Conservation (phyloP, 1,284 basidiomycete genomes). For the Fomitiporia mediterranea region DNA sequence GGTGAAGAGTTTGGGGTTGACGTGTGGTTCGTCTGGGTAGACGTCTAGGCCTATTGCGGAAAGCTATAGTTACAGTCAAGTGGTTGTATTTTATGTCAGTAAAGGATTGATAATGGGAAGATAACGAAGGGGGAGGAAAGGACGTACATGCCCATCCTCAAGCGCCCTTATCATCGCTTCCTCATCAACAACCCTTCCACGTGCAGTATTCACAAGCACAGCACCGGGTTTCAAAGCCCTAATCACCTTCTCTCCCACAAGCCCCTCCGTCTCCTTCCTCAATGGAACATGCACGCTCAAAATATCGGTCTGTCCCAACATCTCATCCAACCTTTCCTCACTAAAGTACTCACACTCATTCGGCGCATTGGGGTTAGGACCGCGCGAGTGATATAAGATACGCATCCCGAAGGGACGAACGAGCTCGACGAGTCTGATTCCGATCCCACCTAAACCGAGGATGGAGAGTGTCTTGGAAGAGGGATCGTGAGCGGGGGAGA, state of each 20-base stretch:
- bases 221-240: constrained; percentile 75
- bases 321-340: constrained; percentile 56
- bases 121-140: constrained; percentile 1
- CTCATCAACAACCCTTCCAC: constrained; percentile 88
- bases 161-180: constrained; percentile 80
- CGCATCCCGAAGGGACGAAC: constrained; percentile 81
- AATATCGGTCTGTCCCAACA: constrained; percentile 76
- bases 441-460: constrained; percentile 89
- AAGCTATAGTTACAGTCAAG: constrained; percentile 46
- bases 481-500: constrained; percentile 68
- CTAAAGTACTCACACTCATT: constrained; percentile 74
- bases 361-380: constrained; percentile 53
- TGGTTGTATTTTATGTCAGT: not conserved
- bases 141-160: constrained; percentile 76
- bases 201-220: constrained; percentile 85
- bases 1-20: constrained; percentile 75
- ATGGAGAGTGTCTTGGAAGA: constrained; percentile 79
- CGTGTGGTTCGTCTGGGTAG: constrained; percentile 82
- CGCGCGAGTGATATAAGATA: constrained; percentile 77
- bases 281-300: constrained; percentile 74
- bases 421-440: constrained; percentile 63
- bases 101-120: not conserved
- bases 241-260: constrained; percentile 79
- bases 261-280: constrained; percentile 66
- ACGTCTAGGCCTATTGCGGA: constrained; percentile 86